phyloP scores from a whole-genome alignment of 2,329 filamentous ascomycete genomes.

The Verticillium nubilum region DNA sequence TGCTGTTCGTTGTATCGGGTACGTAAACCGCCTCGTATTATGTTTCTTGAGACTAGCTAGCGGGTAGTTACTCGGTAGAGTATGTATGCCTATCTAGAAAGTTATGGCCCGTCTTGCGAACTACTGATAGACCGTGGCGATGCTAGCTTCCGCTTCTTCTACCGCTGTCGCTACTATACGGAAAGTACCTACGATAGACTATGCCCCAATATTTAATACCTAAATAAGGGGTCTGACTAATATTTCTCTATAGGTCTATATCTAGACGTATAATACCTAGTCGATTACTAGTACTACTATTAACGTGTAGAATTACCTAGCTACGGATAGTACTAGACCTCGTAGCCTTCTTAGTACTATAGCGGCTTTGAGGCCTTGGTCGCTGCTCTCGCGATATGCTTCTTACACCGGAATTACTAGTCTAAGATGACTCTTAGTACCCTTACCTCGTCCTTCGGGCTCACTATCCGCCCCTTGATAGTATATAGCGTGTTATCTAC shows the following conservation, averaged over 20 bases:
- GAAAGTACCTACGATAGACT: slow-evolving; percentile 2
- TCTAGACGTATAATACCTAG: slow-evolving; percentile 16
- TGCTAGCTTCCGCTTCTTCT: slow-evolving; percentile 4
- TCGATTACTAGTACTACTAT: slow-evolving; percentile 17
- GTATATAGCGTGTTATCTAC: too few relatives aligned
- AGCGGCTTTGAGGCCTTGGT: slow-evolving; percentile 10
- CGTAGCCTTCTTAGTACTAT: slow-evolving; percentile 8
- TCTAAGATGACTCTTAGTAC: slow-evolving; percentile 13
- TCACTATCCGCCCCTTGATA: too few relatives aligned
- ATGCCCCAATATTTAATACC: slow-evolving; percentile 1
- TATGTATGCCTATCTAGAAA: not conserved
- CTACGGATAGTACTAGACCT: slow-evolving; percentile 11
- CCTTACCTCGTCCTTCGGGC: too few relatives aligned
- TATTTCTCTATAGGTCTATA: not conserved
- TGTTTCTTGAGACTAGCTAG: not conserved
- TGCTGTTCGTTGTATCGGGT: not conserved
- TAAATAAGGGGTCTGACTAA: slow-evolving; percentile 1
- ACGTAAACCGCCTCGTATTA: not conserved
- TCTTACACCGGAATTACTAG: slow-evolving; percentile 5
- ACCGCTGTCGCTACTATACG: not conserved
- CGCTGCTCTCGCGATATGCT: slow-evolving; percentile 7
- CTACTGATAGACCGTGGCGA: not conserved
- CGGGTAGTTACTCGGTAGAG: not conserved
- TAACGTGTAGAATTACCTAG: slow-evolving; percentile 16
- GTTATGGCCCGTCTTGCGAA: not conserved